Conservation (phyloP, 1,284 basidiomycete species). For the Ganoderma lingzhi region DNA sequence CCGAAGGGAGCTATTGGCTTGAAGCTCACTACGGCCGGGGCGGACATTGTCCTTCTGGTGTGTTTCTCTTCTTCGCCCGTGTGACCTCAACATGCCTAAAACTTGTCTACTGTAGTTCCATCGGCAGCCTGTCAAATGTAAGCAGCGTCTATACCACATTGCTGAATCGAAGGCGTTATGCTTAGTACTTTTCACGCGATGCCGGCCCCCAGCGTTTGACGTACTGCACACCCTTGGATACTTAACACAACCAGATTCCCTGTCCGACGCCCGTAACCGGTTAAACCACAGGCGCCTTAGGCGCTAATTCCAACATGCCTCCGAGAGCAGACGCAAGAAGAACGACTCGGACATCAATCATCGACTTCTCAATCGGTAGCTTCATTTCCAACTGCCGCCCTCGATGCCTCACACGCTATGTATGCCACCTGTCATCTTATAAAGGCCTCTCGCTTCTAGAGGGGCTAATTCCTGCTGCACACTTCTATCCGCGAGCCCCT, state of each 20-base stretch:
- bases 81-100: not conserved
- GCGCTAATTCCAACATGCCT: not conserved
- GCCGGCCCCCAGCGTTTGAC: not conserved
- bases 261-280: not conserved
- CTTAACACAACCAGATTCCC: not conserved
- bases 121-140: too few relatives aligned
- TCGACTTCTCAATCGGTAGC: not conserved
- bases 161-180: not conserved
- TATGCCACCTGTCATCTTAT: not conserved
- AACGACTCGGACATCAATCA: not conserved
- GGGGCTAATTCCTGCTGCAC: not conserved
- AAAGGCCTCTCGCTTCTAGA: not conserved
- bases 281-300: not conserved
- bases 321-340: not conserved
- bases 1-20: not conserved
- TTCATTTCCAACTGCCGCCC: slow-evolving; percentile 2
- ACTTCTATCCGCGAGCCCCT: not conserved
- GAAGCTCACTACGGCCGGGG: not conserved
- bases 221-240: not conserved
- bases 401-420: slow-evolving; percentile 7
- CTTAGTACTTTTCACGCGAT: not conserved
- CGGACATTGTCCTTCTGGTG: slow-evolving; percentile 1
- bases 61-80: not conserved
- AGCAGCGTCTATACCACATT: not conserved
- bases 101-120: not conserved